These are phyloP conservation scores for Coix lacrymajobi DNA, from an alignment of 176 grass and related monocot genomes.

Conservation along the genomic window DNA sequence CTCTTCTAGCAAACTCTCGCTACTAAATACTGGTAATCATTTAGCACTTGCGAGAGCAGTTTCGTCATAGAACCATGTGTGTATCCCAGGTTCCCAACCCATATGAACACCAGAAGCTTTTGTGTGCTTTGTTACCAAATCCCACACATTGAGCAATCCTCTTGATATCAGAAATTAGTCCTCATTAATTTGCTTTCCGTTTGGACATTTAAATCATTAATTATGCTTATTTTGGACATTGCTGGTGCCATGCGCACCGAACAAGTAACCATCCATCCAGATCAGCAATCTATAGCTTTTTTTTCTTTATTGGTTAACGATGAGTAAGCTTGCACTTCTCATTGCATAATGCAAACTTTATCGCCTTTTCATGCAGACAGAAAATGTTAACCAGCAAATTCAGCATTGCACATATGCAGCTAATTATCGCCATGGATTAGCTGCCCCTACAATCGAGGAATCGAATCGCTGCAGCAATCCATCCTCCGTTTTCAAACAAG, in stretches of 20 bases:
- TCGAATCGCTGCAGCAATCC: neutral
- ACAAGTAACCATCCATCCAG: neutral
- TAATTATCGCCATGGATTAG: neutral
- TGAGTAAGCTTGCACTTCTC: conserved; percentile 1
- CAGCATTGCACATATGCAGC: neutral
- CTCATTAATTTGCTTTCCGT: neutral
- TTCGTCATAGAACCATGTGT: neutral
- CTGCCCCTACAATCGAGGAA: neutral
- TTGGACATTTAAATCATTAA: neutral
- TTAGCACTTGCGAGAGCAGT: neutral
- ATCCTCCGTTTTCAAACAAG: neutral
- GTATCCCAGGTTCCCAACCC: neutral
- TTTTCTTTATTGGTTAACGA: neutral
- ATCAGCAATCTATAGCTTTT: neutral
- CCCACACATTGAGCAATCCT: neutral
- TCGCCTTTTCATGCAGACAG: neutral
- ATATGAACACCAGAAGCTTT: neutral
- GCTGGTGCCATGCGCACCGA: neutral
- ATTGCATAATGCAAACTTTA: neutral
- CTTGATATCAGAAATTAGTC: neutral
- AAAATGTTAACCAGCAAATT: neutral
- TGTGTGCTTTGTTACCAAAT: neutral
- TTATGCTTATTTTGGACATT: neutral
- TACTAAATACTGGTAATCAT: neutral
- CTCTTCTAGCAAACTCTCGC: neutral